Evolutionary conservation across 352 stramenopile species (phyloP), one percentile per base, ranked within the genome.

Genomic region (Phytopythium mirpurense): DNA sequence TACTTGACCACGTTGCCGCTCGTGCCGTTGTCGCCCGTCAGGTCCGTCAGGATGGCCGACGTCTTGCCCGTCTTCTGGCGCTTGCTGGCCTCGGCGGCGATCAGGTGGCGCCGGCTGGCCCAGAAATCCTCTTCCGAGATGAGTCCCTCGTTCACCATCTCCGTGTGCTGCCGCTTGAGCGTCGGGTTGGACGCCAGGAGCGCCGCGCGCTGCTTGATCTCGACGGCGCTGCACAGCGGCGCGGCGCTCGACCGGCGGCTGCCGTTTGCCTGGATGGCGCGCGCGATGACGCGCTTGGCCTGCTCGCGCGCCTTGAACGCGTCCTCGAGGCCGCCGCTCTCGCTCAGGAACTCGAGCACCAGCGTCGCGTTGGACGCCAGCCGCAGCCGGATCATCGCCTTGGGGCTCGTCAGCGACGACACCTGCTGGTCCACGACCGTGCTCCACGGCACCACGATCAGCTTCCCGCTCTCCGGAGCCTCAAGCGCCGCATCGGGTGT

Each of bases 51-150:
- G 24, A 95, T 92, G 15, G 83, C 79, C 8, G 78, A 91, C 51
- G 84, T 93, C 52, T 93, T 93, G 57, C 65, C 84, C 9, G 74
- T 89, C 57, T 92, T 93, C 56, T 95, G 84, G 12, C 84, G 68
- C 57, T 95, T 95, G 59, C 74, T 88, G 54, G 78, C 77, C 54
- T 95, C 84, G 49, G 78, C 83, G 43, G 84, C 77, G 56, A 95
- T 85, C 47, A 95, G 75, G 59, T 94, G 81, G 9, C 80, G 77
- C 5, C 82, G 78, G 43, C 76, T 87, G n/a, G 78, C 69, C 84
- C 84, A 94, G 59, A 94, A 94, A 49, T 94, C 84, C 57, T 89
- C 76, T 46, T 94, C 84, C 0, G 79, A 88, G 51, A 94, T 94
- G 2, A 94, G 63, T 19, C 82, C 84, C 36, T 90, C 74, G 62